phyloP scores from a whole-genome alignment of 2,329 filamentous ascomycete genomes.

The Fonsecaea nubica region DNA sequence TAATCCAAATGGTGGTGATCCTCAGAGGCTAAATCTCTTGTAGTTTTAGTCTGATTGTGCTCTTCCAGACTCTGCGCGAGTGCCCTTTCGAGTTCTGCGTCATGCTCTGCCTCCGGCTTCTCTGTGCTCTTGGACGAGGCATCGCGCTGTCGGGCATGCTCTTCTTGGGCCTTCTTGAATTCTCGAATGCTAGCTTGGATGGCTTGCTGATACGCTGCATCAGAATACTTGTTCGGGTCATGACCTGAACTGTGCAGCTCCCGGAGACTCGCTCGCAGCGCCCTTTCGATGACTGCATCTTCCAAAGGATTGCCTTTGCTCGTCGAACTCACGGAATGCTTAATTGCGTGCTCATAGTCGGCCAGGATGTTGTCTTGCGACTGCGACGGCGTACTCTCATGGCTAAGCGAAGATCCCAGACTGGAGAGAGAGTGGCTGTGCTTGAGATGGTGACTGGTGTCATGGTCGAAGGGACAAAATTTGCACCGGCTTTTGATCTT shows the following conservation, averaged over 20 bases:
- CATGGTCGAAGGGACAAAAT: constrained; percentile 38
- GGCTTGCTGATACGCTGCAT: constrained; percentile 44
- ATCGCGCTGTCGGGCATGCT: constrained; percentile 32
- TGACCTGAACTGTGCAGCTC: constrained; percentile 57
- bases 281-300: constrained; percentile 73
- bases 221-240: constrained; percentile 38
- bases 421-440: constrained; percentile 23
- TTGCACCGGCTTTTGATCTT: constrained; percentile 35
- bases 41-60: constrained; percentile 24
- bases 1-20: constrained; percentile 26
- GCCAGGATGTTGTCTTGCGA: constrained; percentile 53
- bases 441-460: constrained; percentile 31
- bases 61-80: constrained; percentile 54
- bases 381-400: constrained; percentile 28
- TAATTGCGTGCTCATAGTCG: constrained; percentile 75
- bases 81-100: constrained; percentile 53
- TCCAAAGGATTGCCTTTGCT: constrained; percentile 72
- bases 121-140: constrained; percentile 13
- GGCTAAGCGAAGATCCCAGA: constrained; percentile 23
- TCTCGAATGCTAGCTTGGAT: constrained; percentile 39
- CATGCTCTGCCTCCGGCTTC: constrained; percentile 42
- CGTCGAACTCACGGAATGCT: constrained; percentile 70
- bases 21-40: background rate
- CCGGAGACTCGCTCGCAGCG: constrained; percentile 73
- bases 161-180: constrained; percentile 36